phyloP scores from a whole-genome alignment of 768 basidiomycete genomes.

The Rhodocollybia butyracea region DNA sequence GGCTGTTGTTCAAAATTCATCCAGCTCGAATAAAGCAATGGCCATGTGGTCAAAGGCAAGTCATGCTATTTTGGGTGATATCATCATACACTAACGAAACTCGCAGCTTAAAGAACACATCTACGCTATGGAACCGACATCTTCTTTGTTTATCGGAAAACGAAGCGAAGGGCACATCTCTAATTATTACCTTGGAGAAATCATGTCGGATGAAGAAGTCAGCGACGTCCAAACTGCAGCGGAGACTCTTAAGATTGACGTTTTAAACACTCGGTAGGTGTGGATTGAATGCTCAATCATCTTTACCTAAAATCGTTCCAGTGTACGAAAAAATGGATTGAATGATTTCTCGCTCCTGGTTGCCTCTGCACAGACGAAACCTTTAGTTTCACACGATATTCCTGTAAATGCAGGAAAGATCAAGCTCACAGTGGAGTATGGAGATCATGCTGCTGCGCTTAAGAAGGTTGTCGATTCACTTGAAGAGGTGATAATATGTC shows the following conservation, averaged over 20 bases:
- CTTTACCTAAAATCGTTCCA: constrained; percentile 21
- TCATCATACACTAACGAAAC: neutral
- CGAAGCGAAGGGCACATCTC: constrained; percentile 73
- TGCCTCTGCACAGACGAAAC: constrained; percentile 57
- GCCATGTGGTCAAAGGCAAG: constrained; percentile 61
- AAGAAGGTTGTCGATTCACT: constrained; percentile 53
- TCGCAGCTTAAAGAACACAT: constrained; percentile 70
- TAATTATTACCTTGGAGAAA: constrained; percentile 81
- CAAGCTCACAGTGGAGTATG: constrained; percentile 66
- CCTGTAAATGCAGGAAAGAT: constrained; percentile 37
- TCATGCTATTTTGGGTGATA: neutral
- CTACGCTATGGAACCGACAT: constrained; percentile 63
- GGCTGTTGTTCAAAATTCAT: constrained; percentile 57
- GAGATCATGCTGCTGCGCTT: constrained; percentile 66
- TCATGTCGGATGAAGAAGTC: constrained; percentile 75
- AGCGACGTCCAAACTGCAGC: constrained; percentile 70
- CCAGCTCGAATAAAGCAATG: constrained; percentile 50
- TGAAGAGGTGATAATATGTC: constrained; percentile 41
- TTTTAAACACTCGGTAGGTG: constrained; percentile 76
- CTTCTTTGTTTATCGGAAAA: constrained; percentile 75
- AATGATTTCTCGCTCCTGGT: constrained; percentile 67
- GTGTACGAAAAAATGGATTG: constrained; percentile 66
- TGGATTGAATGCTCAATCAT: neutral
- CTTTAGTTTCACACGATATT: constrained; percentile 42
- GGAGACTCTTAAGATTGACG: constrained; percentile 71